Evolutionary conservation across 345 rosid species (phyloP).

Genomic region (thale cress (Arabidopsis thaliana)): DNA sequence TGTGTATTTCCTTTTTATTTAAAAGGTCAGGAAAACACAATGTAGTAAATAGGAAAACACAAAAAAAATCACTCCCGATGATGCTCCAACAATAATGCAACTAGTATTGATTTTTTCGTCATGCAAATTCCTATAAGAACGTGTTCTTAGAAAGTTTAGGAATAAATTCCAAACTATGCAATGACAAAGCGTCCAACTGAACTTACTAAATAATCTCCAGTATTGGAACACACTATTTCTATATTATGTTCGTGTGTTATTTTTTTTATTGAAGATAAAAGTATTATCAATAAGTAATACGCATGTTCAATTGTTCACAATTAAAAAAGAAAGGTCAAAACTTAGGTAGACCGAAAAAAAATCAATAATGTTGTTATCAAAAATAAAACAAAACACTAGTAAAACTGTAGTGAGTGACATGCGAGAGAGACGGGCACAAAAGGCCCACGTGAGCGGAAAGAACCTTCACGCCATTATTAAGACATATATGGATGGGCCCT

Average conservation of each 20-base stretch:
- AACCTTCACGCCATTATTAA: constrained; percentile 31
- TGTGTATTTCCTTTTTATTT: background rate
- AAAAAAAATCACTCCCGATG: background rate
- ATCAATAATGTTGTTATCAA: too few relatives aligned
- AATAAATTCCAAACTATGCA: background rate
- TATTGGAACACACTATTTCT: too few relatives aligned
- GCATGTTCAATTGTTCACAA: too few relatives aligned
- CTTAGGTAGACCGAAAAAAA: background rate
- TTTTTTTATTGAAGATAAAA: too few relatives aligned
- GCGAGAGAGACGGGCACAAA: background rate
- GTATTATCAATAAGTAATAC: too few relatives aligned
- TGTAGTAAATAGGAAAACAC: background rate
- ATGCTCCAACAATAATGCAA: constrained; percentile 28
- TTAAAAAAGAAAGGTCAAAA: background rate
- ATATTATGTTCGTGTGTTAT: too few relatives aligned
- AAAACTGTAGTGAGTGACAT: background rate
- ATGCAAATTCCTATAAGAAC: background rate
- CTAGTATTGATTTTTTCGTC: background rate
- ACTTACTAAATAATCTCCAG: too few relatives aligned
- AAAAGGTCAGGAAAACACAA: background rate
- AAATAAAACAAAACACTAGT: background rate
- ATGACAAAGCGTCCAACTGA: background rate
- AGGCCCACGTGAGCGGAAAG: constrained; percentile 28
- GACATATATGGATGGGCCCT: background rate
- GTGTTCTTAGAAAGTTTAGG: background rate